phyloP scores from a whole-genome alignment of 2,329 filamentous ascomycete genomes.

The Trichoderma sp. region DNA sequence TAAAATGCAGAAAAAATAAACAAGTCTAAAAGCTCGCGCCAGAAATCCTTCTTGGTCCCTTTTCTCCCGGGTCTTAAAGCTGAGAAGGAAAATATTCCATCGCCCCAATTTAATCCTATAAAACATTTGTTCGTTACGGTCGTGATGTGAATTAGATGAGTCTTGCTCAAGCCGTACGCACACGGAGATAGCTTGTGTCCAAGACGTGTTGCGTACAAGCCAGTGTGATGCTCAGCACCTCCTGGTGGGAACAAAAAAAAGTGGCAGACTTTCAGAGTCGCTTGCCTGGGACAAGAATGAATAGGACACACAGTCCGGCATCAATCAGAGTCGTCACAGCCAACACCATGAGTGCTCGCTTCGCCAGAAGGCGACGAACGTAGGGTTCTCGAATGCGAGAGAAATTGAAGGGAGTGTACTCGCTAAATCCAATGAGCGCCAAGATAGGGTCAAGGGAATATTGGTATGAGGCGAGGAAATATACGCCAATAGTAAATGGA shows the following conservation, averaged over 20 bases:
- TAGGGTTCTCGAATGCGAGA: slow-evolving; percentile 86
- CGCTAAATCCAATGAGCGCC: slow-evolving; percentile 84
- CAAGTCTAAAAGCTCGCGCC: slow-evolving; percentile 27
- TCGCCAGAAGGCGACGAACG: slow-evolving; percentile 78
- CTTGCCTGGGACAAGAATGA: slow-evolving; percentile 92
- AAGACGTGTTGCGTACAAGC: not conserved
- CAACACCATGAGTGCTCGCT: slow-evolving; percentile 79
- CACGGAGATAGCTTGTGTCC: not conserved
- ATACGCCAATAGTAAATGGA: slow-evolving; percentile 88
- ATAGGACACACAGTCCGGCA: slow-evolving; percentile 79
- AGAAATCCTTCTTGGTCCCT: slow-evolving; percentile 8
- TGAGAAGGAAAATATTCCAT: not conserved
- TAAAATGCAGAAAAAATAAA: slow-evolving; percentile 25
- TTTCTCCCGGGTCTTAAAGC: not conserved
- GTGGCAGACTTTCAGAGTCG: slow-evolving; percentile 52
- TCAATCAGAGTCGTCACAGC: slow-evolving; percentile 72
- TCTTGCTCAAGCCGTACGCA: not conserved
- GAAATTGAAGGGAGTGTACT: slow-evolving; percentile 95
- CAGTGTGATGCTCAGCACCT: slow-evolving; percentile 7
- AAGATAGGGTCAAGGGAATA: slow-evolving; percentile 93
- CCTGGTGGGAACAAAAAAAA: not conserved
- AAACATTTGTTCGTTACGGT: slow-evolving; percentile 28
- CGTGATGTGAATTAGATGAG: slow-evolving; percentile 26
- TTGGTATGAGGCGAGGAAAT: slow-evolving; percentile 86
- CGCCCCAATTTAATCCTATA: slow-evolving; percentile 24